Conservation (phyloP, 768 basidiomycete genomes). For the Termitomyces heimii region DNA sequence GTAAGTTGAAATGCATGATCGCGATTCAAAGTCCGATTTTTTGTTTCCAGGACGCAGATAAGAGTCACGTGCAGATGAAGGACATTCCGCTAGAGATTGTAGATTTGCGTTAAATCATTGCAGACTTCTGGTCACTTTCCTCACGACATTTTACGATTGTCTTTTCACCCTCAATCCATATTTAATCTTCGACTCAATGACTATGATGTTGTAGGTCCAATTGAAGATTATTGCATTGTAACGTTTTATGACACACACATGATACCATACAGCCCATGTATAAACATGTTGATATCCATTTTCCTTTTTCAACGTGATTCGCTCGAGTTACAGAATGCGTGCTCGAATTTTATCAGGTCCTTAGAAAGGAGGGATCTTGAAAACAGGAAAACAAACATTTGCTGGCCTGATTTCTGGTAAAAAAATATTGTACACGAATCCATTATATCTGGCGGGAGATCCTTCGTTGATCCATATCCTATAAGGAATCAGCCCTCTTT, state of each 20-base stretch:
- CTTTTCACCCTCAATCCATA: neutral
- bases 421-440: too few species aligned
- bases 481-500: too few species aligned
- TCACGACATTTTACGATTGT: neutral
- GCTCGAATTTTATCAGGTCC: neutral
- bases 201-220: neutral
- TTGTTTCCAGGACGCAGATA: constrained; percentile 65
- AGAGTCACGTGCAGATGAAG: constrained; percentile 77
- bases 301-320: neutral
- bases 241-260: neutral
- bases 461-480: too few species aligned
- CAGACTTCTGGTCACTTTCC: neutral
- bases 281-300: neutral
- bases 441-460: too few species aligned
- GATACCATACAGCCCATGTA: neutral
- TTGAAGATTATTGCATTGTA: neutral
- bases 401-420: too few species aligned
- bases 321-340: neutral
- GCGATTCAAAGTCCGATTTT: neutral
- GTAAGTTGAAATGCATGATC: constrained; percentile 37
- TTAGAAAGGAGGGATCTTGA: too few species aligned
- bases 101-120: constrained; percentile 50
- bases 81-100: constrained; percentile 74
- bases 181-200: neutral
- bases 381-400: too few species aligned